phyloP scores from a whole-genome alignment of 164 flowering plant genomes.

The Vitis riparia region DNA sequence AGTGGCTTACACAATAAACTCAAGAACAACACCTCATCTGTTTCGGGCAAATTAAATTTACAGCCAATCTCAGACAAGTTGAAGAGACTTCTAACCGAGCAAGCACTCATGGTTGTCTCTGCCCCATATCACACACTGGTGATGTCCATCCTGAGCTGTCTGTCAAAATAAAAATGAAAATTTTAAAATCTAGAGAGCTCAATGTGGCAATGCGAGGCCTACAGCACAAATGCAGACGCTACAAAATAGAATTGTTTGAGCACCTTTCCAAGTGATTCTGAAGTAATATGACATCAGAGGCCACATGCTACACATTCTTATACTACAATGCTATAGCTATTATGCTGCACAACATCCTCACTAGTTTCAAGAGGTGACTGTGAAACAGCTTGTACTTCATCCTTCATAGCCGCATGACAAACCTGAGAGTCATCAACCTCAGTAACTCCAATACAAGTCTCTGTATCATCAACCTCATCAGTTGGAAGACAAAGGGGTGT shows the following conservation, averaged over 20 bases:
- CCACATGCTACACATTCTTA: neutral
- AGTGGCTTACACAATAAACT: too few relatives aligned
- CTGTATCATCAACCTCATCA: conserved; percentile 4
- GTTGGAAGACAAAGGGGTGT: conserved; percentile 1
- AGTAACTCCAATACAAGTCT: neutral
- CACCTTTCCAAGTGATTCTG: too few relatives aligned
- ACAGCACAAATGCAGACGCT: neutral
- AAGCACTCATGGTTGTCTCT: conserved; percentile 5
- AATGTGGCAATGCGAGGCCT: neutral
- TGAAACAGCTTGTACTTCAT: conserved; percentile 14
- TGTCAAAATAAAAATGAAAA: neutral
- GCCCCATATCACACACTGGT: neutral
- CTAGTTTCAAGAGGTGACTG: conserved; percentile 28
- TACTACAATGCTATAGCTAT: conserved; percentile 23
- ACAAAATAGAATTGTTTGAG: too few relatives aligned
- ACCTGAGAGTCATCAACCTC: neutral
- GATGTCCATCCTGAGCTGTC: neutral
- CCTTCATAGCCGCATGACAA: neutral
- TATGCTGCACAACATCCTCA: conserved; percentile 32
- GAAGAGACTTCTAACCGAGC: neutral
- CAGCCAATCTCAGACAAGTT: neutral
- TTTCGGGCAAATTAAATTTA: neutral
- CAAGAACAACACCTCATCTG: too few relatives aligned
- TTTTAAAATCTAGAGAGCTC: neutral
- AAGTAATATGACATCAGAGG: too few relatives aligned